A percentile compares a stretch with the other conserved stretches of the same genome.
Conservation (phyloP, 106 monocot species). For the Posidonia australis region DNA sequence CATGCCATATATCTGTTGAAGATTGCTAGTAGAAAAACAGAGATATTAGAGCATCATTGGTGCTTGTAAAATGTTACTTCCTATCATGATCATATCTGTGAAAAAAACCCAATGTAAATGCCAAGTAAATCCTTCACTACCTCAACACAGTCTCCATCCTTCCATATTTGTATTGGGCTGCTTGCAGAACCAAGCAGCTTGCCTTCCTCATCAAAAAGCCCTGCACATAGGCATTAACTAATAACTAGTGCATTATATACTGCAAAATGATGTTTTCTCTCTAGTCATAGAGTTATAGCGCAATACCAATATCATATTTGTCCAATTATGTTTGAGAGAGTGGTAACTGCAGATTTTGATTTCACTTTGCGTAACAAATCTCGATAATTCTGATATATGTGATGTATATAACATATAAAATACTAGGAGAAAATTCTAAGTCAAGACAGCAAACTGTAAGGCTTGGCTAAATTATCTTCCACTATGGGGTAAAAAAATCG, state of each 20-base stretch:
- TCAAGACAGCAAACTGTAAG: no score
- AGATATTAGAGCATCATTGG: conserved; percentile 4
- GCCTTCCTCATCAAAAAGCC: conserved; percentile 62
- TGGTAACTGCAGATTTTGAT: no score
- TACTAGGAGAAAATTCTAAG: no score
- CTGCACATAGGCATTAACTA: conserved; percentile 17
- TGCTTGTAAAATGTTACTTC: background rate
- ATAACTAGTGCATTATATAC: no score
- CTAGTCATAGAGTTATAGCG: no score
- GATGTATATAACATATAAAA: no score
- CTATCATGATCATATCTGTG: background rate
- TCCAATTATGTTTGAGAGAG: no score
- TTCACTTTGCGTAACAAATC: no score
- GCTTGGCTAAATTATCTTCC: no score
- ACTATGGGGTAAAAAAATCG: background rate
- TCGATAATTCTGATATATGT: no score
- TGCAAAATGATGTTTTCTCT: no score
- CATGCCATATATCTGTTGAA: conserved; percentile 97
- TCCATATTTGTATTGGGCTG: conserved; percentile 99
- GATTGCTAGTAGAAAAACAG: conserved; percentile 66
- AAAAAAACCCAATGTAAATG: background rate
- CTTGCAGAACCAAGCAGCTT: conserved; percentile 66
- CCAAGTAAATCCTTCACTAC: conserved; percentile 15
- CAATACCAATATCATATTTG: no score
- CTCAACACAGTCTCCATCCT: conserved; percentile 74